phyloP scores from a whole-genome alignment of 352 stramenopile genomes.

The Phytophthora hibernalis region DNA sequence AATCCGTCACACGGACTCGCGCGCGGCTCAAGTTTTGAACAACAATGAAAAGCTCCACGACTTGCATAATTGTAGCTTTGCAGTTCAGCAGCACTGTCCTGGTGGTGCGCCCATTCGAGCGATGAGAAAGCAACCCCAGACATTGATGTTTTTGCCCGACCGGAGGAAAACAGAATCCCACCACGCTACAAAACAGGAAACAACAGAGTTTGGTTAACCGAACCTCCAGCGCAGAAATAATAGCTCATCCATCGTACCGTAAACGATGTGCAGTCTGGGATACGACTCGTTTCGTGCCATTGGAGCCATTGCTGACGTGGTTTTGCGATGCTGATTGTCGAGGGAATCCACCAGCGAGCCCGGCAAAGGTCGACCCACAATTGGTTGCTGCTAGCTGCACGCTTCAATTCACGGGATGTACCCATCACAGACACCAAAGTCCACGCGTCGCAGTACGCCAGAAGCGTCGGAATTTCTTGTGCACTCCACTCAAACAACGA shows the following conservation, averaged over 20 bases:
- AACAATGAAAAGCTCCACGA: conserved; percentile 65
- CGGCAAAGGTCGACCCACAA: conserved; percentile 49
- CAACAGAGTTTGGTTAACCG: not conserved
- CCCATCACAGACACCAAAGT: conserved; percentile 45
- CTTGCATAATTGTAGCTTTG: conserved; percentile 56
- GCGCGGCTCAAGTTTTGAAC: conserved; percentile 51
- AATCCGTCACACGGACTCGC: conserved; percentile 44
- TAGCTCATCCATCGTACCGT: conserved; percentile 32
- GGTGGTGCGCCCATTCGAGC: conserved; percentile 66
- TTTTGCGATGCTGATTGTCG: conserved; percentile 4
- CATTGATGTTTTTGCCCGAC: conserved; percentile 29
- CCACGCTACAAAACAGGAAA: conserved; percentile 21
- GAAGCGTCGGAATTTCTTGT: conserved; percentile 50
- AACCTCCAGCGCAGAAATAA: not conserved
- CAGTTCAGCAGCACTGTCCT: conserved; percentile 55
- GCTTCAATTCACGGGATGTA: conserved; percentile 40
- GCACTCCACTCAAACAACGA: conserved; percentile 45
- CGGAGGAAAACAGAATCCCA: conserved; percentile 45
- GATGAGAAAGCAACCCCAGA: conserved; percentile 57
- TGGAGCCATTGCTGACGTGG: conserved; percentile 40
- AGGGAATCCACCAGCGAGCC: conserved; percentile 41
- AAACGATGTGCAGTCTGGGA: conserved; percentile 45
- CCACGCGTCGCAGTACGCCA: conserved; percentile 64
- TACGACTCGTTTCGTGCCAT: conserved; percentile 46
- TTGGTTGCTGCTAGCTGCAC: conserved; percentile 21